These are phyloP conservation scores for Mercurialis annua DNA, from an alignment of 345 rosid species.

Conservation along the genomic window DNA sequence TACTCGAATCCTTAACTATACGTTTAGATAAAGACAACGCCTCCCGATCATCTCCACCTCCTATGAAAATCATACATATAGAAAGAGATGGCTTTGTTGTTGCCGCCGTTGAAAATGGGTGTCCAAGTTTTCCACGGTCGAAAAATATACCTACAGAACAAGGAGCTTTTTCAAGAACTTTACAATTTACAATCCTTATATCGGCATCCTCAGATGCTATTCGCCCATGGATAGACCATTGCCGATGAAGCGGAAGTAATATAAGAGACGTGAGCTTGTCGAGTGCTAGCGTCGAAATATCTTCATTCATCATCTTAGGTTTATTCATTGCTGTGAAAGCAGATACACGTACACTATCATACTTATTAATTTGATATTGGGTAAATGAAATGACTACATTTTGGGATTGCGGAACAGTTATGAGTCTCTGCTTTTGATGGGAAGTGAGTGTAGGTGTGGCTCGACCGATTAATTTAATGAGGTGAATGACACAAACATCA, in stretches of 20 bases:
- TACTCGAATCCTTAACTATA: slow-evolving; percentile 24
- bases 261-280: slow-evolving; percentile 41
- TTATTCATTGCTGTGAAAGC: slow-evolving; percentile 41
- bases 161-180: slow-evolving; percentile 46
- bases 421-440: slow-evolving; percentile 6
- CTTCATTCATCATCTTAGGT: slow-evolving; percentile 51
- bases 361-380: slow-evolving; percentile 10
- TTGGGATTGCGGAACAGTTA: slow-evolving; percentile 9
- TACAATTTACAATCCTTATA: slow-evolving; percentile 38
- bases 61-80: slow-evolving; percentile 35
- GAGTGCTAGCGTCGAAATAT: slow-evolving; percentile 49
- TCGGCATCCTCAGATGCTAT: too few species aligned
- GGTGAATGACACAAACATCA: slow-evolving; percentile 24
- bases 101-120: neutral
- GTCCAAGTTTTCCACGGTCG: neutral
- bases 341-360: slow-evolving; percentile 18
- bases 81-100: neutral
- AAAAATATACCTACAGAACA: slow-evolving; percentile 45
- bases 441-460: slow-evolving; percentile 26
- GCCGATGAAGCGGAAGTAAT: slow-evolving; percentile 53
- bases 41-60: slow-evolving; percentile 43
- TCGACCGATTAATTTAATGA: slow-evolving; percentile 36
- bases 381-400: slow-evolving; percentile 26
- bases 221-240: slow-evolving; percentile 40
- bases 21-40: slow-evolving; percentile 33